phyloP scores from a whole-genome alignment of 176 grass and related monocot genomes.

The Metroxylon sagu region DNA sequence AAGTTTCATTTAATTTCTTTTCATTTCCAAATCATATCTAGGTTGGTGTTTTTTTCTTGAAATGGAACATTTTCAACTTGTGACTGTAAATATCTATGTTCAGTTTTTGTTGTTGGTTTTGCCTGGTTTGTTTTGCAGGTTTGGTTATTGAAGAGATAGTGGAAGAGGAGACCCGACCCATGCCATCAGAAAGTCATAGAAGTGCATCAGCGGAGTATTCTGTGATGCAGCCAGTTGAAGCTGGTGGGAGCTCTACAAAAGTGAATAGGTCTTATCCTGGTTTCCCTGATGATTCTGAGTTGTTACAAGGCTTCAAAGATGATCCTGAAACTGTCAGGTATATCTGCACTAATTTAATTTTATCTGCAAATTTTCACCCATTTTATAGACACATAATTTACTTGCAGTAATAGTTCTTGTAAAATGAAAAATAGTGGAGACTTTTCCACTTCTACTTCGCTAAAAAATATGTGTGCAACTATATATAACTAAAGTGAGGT shows the following conservation, averaged over 20 bases:
- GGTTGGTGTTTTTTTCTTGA: background rate
- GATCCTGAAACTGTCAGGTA: slow-evolving; percentile 48
- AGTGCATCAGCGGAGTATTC: slow-evolving; percentile 39
- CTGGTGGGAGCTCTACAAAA: slow-evolving; percentile 24
- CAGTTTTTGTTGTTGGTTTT: slow-evolving; percentile 4
- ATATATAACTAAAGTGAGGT: no score
- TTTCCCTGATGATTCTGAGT: slow-evolving; percentile 4
- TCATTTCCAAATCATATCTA: background rate
- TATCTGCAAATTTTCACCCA: background rate
- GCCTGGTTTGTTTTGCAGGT: slow-evolving; percentile 35
- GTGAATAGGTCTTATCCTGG: slow-evolving; percentile 3
- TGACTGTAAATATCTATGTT: no score
- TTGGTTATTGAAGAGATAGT: slow-evolving; percentile 84
- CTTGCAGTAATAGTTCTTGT: no score
- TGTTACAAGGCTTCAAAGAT: slow-evolving; percentile 36
- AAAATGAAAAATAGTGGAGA: no score
- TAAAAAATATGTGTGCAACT: no score
- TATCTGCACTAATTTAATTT: slow-evolving; percentile 7
- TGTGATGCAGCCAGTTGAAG: slow-evolving; percentile 38
- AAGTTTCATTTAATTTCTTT: slow-evolving; percentile 10
- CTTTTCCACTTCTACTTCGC: no score
- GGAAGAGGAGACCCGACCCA: slow-evolving; percentile 32
- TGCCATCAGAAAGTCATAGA: slow-evolving; percentile 33
- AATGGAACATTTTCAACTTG: no score
- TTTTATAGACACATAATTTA: background rate